Conservation (phyloP, 306 rosid genomes). For the Trifolium dubium region DNA sequence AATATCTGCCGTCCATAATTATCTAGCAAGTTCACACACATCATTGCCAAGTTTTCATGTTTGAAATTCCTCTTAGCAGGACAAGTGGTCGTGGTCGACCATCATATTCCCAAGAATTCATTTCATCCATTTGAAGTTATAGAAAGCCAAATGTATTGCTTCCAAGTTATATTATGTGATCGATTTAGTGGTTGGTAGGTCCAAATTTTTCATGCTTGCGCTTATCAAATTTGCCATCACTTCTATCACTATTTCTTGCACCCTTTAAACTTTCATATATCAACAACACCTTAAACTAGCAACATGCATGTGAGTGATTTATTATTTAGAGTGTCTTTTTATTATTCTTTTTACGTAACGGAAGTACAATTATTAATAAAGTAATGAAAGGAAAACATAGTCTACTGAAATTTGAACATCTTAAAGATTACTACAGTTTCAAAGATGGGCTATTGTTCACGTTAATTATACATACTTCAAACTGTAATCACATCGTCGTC, state of each 20-base stretch:
- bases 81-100: constrained; percentile 33
- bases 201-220: constrained; percentile 5
- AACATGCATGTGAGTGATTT: constrained; percentile 8
- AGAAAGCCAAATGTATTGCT: neutral
- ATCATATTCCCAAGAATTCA: constrained; percentile 21
- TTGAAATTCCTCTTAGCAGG: constrained; percentile 24
- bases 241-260: constrained; percentile 30
- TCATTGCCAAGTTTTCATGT: neutral
- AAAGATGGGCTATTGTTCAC: neutral
- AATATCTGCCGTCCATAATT: constrained; percentile 27
- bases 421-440: neutral
- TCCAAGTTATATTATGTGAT: neutral
- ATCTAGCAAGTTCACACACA: constrained; percentile 12
- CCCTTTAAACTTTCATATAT: constrained; percentile 17
- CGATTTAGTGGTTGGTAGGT: constrained; percentile 39
- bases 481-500: too few relatives aligned
- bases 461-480: neutral
- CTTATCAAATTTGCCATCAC: constrained; percentile 36
- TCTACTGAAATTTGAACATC: neutral
- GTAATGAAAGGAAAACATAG: neutral
- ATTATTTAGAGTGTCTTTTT: constrained; percentile 5
- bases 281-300: constrained; percentile 9
- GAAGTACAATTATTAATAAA: neutral
- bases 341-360: constrained; percentile 8
- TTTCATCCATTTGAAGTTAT: neutral